Conservation (phyloP, 352 stramenopile genomes). For the Pythium aquatile region DNA sequence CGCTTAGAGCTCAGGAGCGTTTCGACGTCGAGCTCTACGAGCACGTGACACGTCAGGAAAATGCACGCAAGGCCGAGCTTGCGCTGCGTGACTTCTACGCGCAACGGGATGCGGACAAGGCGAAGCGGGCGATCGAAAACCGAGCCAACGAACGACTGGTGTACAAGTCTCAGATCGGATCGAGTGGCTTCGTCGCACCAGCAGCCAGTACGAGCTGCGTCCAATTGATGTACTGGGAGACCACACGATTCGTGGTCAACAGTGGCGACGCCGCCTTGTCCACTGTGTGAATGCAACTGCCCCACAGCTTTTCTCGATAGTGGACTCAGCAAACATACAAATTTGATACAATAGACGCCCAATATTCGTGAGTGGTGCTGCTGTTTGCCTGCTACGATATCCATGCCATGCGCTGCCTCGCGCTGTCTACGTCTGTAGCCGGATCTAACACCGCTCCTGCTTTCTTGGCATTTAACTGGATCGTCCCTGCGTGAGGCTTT, state of each 20-base stretch:
- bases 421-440: slow-evolving; percentile 17
- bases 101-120: slow-evolving; percentile 11
- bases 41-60: slow-evolving; percentile 19
- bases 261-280: not conserved
- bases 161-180: slow-evolving; percentile 23
- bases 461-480: slow-evolving; percentile 25
- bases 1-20: slow-evolving; percentile 30
- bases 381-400: slow-evolving; percentile 20
- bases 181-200: not conserved
- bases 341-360: slow-evolving; percentile 14
- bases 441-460: not conserved
- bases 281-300: not conserved
- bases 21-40: slow-evolving; percentile 25
- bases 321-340: not conserved
- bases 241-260: slow-evolving; percentile 15
- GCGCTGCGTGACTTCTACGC: slow-evolving; percentile 23
- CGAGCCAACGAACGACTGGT: slow-evolving; percentile 22
- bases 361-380: not conserved
- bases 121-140: slow-evolving; percentile 16
- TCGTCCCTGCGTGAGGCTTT: slow-evolving; percentile 44
- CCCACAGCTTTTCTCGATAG: not conserved
- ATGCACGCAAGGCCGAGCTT: slow-evolving; percentile 19
- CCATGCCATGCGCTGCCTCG: slow-evolving; percentile 48
- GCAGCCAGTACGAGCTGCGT: not conserved
- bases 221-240: slow-evolving; percentile 19